Conservation (phyloP, 2,329 filamentous ascomycete genomes). For the Hirsutella rhossiliensis region DNA sequence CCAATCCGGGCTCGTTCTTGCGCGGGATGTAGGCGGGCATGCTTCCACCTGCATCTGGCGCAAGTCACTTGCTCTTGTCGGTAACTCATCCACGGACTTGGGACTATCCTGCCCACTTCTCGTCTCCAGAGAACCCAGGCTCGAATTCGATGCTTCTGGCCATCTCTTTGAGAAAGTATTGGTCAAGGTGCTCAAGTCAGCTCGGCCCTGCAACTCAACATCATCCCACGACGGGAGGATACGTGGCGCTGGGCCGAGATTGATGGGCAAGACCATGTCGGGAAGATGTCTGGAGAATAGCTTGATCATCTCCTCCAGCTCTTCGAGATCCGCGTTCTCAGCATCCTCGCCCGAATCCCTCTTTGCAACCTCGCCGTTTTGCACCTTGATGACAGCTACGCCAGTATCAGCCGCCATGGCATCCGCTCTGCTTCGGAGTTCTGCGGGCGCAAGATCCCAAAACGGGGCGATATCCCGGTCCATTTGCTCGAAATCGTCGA, state of each 20-base stretch:
- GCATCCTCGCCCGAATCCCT: constrained; percentile 19
- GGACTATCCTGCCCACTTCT: background rate
- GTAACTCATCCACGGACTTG: background rate
- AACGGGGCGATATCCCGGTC: constrained; percentile 65
- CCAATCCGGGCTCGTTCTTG: constrained; percentile 48
- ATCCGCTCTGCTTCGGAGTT: constrained; percentile 48
- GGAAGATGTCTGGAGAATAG: constrained; percentile 62
- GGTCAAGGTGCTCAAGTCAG: constrained; percentile 14
- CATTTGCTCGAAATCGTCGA: constrained; percentile 75
- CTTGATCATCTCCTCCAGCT: constrained; percentile 53
- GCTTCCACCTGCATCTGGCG: constrained; percentile 32
- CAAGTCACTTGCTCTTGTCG: constrained; percentile 14
- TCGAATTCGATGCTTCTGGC: constrained; percentile 2
- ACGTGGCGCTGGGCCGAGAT: constrained; percentile 40
- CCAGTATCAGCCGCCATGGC: constrained; percentile 26
- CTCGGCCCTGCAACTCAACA: constrained; percentile 5
- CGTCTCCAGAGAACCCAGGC: background rate
- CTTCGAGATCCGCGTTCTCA: constrained; percentile 25
- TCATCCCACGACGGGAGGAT: constrained; percentile 50
- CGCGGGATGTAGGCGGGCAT: constrained; percentile 51
- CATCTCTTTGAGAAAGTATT: constrained; percentile 17
- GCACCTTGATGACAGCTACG: constrained; percentile 42
- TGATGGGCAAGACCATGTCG: constrained; percentile 77
- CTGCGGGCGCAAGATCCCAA: constrained; percentile 57
- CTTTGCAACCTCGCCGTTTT: constrained; percentile 45